Percentiles rank a stretch among this genome's conserved stretches.
Conservation (phyloP, 768 basidiomycete genomes). For the Clathrus columnatus region DNA sequence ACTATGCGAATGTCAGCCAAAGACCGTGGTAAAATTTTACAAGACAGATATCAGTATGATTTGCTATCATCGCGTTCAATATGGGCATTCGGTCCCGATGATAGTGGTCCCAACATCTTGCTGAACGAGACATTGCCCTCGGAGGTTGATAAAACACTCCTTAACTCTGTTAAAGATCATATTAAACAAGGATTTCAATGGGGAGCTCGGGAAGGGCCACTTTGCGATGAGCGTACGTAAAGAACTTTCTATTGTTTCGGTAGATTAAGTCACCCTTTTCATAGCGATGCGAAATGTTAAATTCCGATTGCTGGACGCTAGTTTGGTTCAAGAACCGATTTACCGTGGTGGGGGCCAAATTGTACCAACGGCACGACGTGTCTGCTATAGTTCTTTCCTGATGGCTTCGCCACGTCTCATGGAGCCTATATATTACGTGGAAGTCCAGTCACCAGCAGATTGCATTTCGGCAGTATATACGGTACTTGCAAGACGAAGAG, state of each 20-base stretch:
- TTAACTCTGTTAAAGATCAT: conserved; percentile 85
- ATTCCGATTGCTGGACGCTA: conserved; percentile 91
- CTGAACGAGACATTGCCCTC: conserved; percentile 95
- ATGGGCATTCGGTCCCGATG: conserved; percentile 99
- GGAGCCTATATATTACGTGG: conserved; percentile 98
- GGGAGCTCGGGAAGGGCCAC: conserved; percentile 94
- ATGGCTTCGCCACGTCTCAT: conserved; percentile 94
- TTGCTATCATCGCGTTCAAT: conserved; percentile 93
- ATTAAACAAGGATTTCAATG: conserved; percentile 99
- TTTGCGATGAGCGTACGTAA: conserved; percentile 95
- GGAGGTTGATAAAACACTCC: conserved; percentile 90
- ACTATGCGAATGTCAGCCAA: conserved; percentile 93
- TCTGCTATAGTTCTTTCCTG: conserved; percentile 98
- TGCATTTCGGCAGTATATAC: conserved; percentile 99
- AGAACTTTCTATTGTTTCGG: conserved; percentile 4
- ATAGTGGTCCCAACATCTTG: conserved; percentile 86
- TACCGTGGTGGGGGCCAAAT: conserved; percentile 98
- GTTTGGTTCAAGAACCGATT: conserved; percentile 89
- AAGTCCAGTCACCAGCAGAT: conserved; percentile 98
- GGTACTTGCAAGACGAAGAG: conserved; percentile 93
- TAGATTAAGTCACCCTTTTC: background rate
- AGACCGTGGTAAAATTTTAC: conserved; percentile 91
- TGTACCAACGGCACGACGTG: conserved; percentile 95
- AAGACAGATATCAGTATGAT: conserved; percentile 98
- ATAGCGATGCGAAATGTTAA: conserved; percentile 97